Evolutionary conservation across 441 rosid genomes (phyloP), one percentile per base, ranked within the genome.

Genomic region (Croton laevigatus): DNA sequence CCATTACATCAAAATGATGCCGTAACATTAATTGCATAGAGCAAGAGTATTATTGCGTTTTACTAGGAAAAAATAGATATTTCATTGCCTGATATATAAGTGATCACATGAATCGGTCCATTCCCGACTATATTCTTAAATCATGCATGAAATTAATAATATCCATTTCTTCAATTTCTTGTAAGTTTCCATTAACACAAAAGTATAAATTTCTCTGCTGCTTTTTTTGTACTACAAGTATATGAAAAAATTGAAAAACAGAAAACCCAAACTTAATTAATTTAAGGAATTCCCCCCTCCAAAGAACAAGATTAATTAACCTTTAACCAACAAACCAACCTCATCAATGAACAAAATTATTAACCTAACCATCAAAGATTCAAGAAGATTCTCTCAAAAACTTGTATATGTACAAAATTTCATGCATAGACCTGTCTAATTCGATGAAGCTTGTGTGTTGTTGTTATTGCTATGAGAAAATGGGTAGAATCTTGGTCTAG

Each of bases 391-490:
- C 36, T 62, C 58, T 48, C 61, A 61, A 70, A 45, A 51, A 68
- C 54, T 22, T 14, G 38, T 52, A 10, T 53, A 71, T 62, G 40
- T 62, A 71, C 74, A 73, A 11, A 45, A 62, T 14, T 3, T 59
- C 4, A 38, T 38, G 42, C 8, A 38, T 38, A 38, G 42, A 38
- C 42, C 3, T 38, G 7, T 38, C 42, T 17, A 32, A 38, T 5
- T 27, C 54, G 19, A 72, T 45, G 67, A 72, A 49, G 55, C 51
- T 19, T 32, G 64, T 42, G 52, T n/a, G n/a, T n/a, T n/a, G n/a
- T n/a, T n/a, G n/a, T n/a, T 68, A 54, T 53, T 34, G 72, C 40
- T 42, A 5, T 69, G 73, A 55, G 77, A 60, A 70, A 73, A 75
- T 7, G 76, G 72, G 69, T 64, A 59, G 61, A 65, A 66, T 17